Conservation (phyloP, 1,284 basidiomycete genomes). For the Ceratobasidium sp. region DNA sequence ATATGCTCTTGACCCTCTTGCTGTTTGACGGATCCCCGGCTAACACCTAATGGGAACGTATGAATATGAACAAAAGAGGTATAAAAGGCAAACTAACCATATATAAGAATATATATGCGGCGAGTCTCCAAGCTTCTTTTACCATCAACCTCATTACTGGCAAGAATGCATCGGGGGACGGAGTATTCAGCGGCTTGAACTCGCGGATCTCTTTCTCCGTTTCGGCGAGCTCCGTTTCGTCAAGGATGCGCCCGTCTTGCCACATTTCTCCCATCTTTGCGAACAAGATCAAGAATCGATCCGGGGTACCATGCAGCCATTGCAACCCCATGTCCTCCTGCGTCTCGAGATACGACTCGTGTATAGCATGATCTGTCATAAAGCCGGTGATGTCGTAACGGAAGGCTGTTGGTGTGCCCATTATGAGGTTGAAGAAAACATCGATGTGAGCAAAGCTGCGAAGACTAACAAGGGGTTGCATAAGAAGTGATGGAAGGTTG, state of each 20-base stretch:
- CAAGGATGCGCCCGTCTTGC: not conserved
- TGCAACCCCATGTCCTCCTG: not conserved
- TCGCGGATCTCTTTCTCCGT: not conserved
- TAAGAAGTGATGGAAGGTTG: not conserved
- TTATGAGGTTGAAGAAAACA: not conserved
- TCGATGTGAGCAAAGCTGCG: constrained; percentile 10
- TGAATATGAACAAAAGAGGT: not conserved
- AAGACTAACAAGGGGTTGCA: not conserved
- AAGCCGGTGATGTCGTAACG: not conserved
- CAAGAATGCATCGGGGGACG: constrained; percentile 6
- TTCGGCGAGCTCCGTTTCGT: not conserved
- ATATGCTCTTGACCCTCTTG: not conserved
- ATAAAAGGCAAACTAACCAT: not conserved
- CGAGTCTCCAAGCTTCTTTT: constrained; percentile 2
- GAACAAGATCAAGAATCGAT: not conserved
- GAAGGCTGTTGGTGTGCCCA: not conserved
- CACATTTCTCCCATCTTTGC: not conserved
- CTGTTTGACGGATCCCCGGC: constrained; percentile 3
- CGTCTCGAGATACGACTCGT: not conserved
- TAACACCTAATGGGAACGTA: not conserved
- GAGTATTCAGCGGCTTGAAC: not conserved
- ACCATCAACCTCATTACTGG: constrained; percentile 6
- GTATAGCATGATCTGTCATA: not conserved
- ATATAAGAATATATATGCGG: constrained; percentile 1
- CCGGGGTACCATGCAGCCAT: constrained; percentile 17